Evolutionary conservation across 2,329 filamentous ascomycete genomes (phyloP), one percentile per base, ranked within the genome.

Genomic region (Stagonosporopsis rhizophila): DNA sequence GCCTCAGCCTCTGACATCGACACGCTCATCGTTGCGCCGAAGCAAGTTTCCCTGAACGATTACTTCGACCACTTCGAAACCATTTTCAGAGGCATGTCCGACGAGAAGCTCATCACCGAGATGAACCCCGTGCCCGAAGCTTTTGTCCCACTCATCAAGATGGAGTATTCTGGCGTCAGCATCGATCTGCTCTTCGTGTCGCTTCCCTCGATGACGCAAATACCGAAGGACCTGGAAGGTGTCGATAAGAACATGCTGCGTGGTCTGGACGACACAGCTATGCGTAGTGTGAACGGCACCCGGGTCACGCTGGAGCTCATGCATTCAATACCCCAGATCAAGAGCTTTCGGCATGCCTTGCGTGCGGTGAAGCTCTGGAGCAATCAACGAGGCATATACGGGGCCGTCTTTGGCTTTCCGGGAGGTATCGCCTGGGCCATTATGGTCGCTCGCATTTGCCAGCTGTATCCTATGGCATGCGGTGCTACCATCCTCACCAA

Each of bases 371-470:
- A 99, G 78, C 83, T 99, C 7, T 99, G 95, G 95, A 93, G 95
- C 9, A 91, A 96, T 72, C 87, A 89, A 47, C 90, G 94, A 59
- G 95, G 91, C 22, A 92, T 98, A 44, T 98, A 98, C 73, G 92
- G 92, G 62, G 97, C 97, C 70, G 93, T 98, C 61, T 92, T 96
- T 77, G 95, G 95, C 23, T 99, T 95, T 66, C 95, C 95, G 2
- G 95, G 95, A 67, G 95, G 95, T 78, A 93, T 99, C 37, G 95
- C 95, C 5, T 99, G 94, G 92, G 95, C 94, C 12, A 97, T 99
- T 90, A 85, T 99, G 70, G 93, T 98, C 25, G 95, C 95, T 47
- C 86, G 95, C 61, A 91, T 98, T 38, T 98, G 95, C 76, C 95
- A 99, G 76, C 84, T 99, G 15, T 99, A 98, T 69, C 95, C 95